Evolutionary conservation across 768 basidiomycete genomes (phyloP), one percentile per base, ranked within the genome.

Genomic region (Strobilomyces echinocephalus): DNA sequence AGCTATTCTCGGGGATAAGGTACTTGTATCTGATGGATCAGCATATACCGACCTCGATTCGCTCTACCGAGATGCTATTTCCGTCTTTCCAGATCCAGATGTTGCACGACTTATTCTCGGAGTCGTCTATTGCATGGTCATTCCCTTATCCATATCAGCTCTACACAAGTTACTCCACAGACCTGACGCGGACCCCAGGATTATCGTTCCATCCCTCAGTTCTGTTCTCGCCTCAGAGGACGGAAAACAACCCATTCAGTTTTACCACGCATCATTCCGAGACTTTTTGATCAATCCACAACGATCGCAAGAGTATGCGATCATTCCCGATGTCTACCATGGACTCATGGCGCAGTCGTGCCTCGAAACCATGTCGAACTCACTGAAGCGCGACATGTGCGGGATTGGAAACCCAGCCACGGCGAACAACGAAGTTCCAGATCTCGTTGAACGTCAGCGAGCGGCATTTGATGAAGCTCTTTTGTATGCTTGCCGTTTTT

Each of bases 341-440:
- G 39, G 53, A 16, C 46, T 60, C 24, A 60, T 63, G 53, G 62
- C 61, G 0, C 59, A 63, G 12, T 15, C 54, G 1, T 63, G 62
- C 46, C 39, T 63, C 16, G 53, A 61, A 31, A 54, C 33, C 4
- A 63, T 63, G 62, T 52, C 50, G 24, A 54, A 45, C 8, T 53
- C 56, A 6, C 21, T 63, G 52, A 60, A 58, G 45, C 62, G 56
- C 8, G 62, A 63, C 36, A 63, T 63, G 47, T 63, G 62, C 15
- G 45, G 47, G 16, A 58, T 63, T 8, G 56, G 52, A 4, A 52
- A 63, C 20, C 59, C 62, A 0, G 26, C 62, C n/a, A 53, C 16
- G 30, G 51, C 55, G 4, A 63, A 63, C 41, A 46, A 4, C 3
- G 62, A 63, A 16, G 11, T 63, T 44, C 38, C 38, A 2, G 62